phyloP scores from a whole-genome alignment of 2,329 filamentous ascomycete genomes.

The Epichloe glyceriae region DNA sequence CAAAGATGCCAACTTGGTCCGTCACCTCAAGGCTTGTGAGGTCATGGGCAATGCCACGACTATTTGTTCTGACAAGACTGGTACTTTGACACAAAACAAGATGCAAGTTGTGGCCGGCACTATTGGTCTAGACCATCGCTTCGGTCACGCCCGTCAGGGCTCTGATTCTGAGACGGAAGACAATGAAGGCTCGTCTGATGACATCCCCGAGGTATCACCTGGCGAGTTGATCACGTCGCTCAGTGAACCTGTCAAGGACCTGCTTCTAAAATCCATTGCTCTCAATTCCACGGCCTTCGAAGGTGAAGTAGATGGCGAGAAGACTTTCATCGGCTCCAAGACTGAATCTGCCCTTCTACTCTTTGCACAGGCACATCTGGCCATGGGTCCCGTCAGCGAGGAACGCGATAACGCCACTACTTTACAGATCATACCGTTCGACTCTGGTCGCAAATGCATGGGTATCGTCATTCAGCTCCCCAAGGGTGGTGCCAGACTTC shows the following conservation, averaged over 20 bases:
- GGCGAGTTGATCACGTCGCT: conserved; percentile 36
- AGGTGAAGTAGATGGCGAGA: conserved; percentile 53
- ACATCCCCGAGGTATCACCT: conserved; percentile 25
- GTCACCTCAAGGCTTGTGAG: conserved; percentile 64
- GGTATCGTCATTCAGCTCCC: conserved; percentile 41
- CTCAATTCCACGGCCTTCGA: conserved; percentile 67
- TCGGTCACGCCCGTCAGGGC: conserved; percentile 29
- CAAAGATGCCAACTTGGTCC: conserved; percentile 64
- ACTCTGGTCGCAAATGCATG: conserved; percentile 65
- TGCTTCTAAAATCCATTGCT: conserved; percentile 46
- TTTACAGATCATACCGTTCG: conserved; percentile 60
- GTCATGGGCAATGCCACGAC: conserved; percentile 70
- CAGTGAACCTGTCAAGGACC: conserved; percentile 31
- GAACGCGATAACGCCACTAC: conserved; percentile 47
- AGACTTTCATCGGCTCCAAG: conserved; percentile 63
- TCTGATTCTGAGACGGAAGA: conserved; percentile 14
- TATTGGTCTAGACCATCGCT: conserved; percentile 41
- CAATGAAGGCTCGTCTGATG: conserved; percentile 14
- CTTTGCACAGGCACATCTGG: conserved; percentile 53
- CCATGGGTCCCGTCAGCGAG: conserved; percentile 51
- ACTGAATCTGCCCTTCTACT: conserved; percentile 64
- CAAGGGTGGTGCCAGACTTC: conserved; percentile 39
- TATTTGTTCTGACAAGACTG: conserved; percentile 57
- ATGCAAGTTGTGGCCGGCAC: conserved; percentile 54
- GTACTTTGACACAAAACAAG: conserved; percentile 54